Conservation (phyloP, 2,329 filamentous ascomycete species). For the Leptographium procerum region DNA sequence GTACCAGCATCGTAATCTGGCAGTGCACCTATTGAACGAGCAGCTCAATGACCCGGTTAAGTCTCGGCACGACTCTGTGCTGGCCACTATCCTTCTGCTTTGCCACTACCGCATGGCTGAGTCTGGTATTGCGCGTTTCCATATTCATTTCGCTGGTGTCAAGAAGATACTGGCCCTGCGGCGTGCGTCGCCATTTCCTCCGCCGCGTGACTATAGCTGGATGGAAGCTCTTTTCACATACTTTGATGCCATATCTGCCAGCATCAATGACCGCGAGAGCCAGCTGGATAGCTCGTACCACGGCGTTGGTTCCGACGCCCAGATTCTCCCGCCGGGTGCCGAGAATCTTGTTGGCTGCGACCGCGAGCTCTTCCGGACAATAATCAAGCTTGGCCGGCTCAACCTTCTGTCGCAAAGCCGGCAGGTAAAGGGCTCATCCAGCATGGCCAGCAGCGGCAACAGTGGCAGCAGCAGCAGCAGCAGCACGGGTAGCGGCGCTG, state of each 20-base stretch:
- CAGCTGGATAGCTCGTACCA: slow-evolving; percentile 62
- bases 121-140: slow-evolving; percentile 84
- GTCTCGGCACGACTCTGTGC: slow-evolving; percentile 72
- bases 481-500: not conserved
- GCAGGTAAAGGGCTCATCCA: slow-evolving; percentile 31
- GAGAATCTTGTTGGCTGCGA: slow-evolving; percentile 88
- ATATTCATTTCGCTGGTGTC: slow-evolving; percentile 85
- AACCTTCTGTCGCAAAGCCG: slow-evolving; percentile 71
- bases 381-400: slow-evolving; percentile 71
- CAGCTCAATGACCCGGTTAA: slow-evolving; percentile 67
- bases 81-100: slow-evolving; percentile 77
- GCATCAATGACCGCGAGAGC: slow-evolving; percentile 82
- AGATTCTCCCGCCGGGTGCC: slow-evolving; percentile 46
- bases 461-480: not conserved
- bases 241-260: slow-evolving; percentile 86
- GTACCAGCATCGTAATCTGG: slow-evolving; percentile 68
- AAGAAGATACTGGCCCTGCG: slow-evolving; percentile 79
- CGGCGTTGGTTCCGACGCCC: slow-evolving; percentile 36
- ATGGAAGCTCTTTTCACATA: slow-evolving; percentile 89
- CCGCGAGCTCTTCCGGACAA: slow-evolving; percentile 72
- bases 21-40: slow-evolving; percentile 72
- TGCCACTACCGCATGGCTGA: slow-evolving; percentile 92
- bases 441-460: not conserved
- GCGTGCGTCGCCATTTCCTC: slow-evolving; percentile 39
- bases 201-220: slow-evolving; percentile 65